phyloP scores from a whole-genome alignment of 2,329 filamentous ascomycete species.

The Grosmannia clavigera region DNA sequence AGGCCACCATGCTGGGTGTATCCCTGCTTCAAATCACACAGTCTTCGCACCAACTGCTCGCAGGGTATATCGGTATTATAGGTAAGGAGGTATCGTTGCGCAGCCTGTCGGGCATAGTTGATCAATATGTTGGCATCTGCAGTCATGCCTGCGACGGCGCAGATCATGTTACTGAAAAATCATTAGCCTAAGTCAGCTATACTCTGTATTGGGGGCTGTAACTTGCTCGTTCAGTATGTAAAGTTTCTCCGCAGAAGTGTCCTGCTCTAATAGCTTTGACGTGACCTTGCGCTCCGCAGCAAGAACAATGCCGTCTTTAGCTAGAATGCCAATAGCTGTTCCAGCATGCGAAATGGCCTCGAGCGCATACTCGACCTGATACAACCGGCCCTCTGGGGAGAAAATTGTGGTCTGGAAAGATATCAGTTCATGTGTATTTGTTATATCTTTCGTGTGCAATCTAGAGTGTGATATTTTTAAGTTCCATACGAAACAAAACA shows the following conservation, averaged over 20 bases:
- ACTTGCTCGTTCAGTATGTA: constrained; percentile 96
- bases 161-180: constrained; percentile 87
- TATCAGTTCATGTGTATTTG: constrained; percentile 2
- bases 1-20: constrained; percentile 99
- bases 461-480: not conserved
- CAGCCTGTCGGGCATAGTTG: constrained; percentile 96
- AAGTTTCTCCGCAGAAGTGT: constrained; percentile 98
- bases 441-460: not conserved
- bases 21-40: constrained; percentile 97
- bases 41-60: constrained; percentile 89
- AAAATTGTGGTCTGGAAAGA: constrained; percentile 84
- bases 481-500: constrained; percentile 23
- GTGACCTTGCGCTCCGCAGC: constrained; percentile 98
- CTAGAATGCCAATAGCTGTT: constrained; percentile 90
- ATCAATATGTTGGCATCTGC: constrained; percentile 99
- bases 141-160: constrained; percentile 96
- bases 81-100: constrained; percentile 93
- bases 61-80: constrained; percentile 99
- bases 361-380: constrained; percentile 98
- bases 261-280: constrained; percentile 97
- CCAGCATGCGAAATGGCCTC: constrained; percentile 98
- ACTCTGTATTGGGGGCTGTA: not conserved
- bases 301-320: constrained; percentile 95
- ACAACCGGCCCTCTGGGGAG: constrained; percentile 94
- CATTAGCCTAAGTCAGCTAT: too few species aligned